These are phyloP conservation scores for Rubroshorea leprosula DNA, from an alignment of 345 rosid genomes.

Conservation along the genomic window DNA sequence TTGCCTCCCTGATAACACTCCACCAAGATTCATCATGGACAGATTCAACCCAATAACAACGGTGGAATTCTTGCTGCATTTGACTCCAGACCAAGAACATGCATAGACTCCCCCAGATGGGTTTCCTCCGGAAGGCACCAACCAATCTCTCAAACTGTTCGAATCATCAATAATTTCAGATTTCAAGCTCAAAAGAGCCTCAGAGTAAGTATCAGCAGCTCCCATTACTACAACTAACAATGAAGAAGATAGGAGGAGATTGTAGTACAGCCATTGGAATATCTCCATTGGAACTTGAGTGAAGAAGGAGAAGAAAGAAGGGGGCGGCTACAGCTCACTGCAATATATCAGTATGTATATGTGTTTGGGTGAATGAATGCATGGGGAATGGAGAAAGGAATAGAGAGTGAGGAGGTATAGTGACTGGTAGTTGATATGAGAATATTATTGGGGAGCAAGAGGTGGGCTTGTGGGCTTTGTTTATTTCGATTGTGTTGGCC, in stretches of 20 bases:
- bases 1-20: slow-evolving; percentile 44
- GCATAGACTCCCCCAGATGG: slow-evolving; percentile 30
- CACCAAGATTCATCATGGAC: slow-evolving; percentile 58
- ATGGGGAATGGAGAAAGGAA: slow-evolving; percentile 66
- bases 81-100: slow-evolving; percentile 85
- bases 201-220: slow-evolving; percentile 54
- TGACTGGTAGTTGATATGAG: slow-evolving; percentile 30
- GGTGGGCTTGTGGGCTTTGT: slow-evolving; percentile 29
- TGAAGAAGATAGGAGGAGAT: slow-evolving; percentile 21
- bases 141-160: slow-evolving; percentile 60
- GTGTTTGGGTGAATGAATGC: slow-evolving; percentile 33
- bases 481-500: slow-evolving; percentile 41
- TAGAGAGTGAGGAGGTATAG: slow-evolving; percentile 25
- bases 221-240: slow-evolving; percentile 16
- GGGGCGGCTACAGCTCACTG: too few species aligned
- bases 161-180: slow-evolving; percentile 48
- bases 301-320: slow-evolving; percentile 17
- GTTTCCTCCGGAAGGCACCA: slow-evolving; percentile 30
- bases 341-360: background rate
- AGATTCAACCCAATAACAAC: slow-evolving; percentile 53
- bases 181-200: slow-evolving; percentile 64
- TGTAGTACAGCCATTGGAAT: slow-evolving; percentile 26
- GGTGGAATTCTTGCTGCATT: slow-evolving; percentile 58
- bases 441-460: slow-evolving; percentile 32
- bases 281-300: slow-evolving; percentile 54